phyloP scores from a whole-genome alignment of 257 asterid genomes.

The Solanum appendiculatum region DNA sequence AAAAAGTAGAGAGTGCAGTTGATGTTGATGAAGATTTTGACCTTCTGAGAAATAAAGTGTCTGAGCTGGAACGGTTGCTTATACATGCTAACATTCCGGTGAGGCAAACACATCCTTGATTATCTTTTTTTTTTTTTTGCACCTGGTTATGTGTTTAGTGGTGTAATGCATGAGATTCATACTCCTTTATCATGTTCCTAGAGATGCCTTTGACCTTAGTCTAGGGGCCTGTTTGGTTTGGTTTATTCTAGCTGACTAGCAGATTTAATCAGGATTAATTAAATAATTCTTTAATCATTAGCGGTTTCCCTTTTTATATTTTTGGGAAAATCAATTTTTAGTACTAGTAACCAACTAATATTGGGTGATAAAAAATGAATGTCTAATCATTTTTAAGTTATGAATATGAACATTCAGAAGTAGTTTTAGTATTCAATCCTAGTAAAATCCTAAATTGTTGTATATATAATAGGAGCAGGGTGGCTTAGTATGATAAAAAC shows the following conservation, averaged over 20 bases:
- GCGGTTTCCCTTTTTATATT: not conserved
- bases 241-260: not conserved
- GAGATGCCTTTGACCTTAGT: not conserved
- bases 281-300: not conserved
- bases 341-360: not conserved
- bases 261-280: not conserved
- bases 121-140: not conserved
- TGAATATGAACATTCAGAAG: not conserved
- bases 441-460: not conserved
- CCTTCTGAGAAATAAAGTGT: conserved; percentile 29
- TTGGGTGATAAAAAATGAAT: not conserved
- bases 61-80: conserved; percentile 62
- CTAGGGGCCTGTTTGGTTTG: not conserved
- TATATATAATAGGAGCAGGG: not conserved
- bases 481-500: not conserved
- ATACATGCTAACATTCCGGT: conserved; percentile 74
- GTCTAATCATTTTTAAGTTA: not conserved
- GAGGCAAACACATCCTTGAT: conserved; percentile 25
- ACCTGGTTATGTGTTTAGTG: not conserved
- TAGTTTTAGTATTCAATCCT: not conserved
- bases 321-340: not conserved
- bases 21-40: conserved; percentile 27
- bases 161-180: not conserved
- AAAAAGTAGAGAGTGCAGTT: conserved; percentile 24
- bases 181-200: not conserved